These are phyloP conservation scores for Dictyostelium citrinum DNA, from an alignment of 78 protist species.

Conservation along the genomic window DNA sequence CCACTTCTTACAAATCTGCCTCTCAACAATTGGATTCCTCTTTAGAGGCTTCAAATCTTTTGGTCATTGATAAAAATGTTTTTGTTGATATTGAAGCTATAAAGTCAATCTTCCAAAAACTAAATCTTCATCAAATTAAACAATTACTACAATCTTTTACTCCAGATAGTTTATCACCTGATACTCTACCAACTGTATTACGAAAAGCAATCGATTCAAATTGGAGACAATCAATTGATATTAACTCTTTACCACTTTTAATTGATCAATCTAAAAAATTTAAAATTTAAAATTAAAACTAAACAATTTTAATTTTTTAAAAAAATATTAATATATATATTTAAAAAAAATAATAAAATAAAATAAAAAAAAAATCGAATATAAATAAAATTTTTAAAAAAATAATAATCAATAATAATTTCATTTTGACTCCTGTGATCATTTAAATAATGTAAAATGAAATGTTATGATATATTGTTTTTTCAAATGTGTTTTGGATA, in stretches of 20 bases:
- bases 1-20: conserved; percentile 10
- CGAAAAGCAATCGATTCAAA: conserved; percentile 33
- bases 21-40: conserved; percentile 68
- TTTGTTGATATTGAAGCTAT: conserved; percentile 72
- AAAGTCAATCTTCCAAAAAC: conserved; percentile 72
- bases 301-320: too few relatives aligned
- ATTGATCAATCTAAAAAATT: conserved; percentile 57
- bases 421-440: too few relatives aligned
- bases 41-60: conserved; percentile 64
- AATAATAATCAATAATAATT: too few relatives aligned
- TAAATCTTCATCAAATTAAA: conserved; percentile 71
- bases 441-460: too few relatives aligned
- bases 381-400: too few relatives aligned
- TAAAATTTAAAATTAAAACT: conserved; percentile 4
- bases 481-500: too few relatives aligned
- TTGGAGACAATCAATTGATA: conserved; percentile 49
- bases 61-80: conserved; percentile 67
- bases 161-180: conserved; percentile 79
- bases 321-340: neutral
- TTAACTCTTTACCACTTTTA: conserved; percentile 6
- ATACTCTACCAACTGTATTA: conserved; percentile 38
- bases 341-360: neutral
- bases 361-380: too few relatives aligned
- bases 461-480: too few relatives aligned
- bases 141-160: conserved; percentile 45